phyloP scores from a whole-genome alignment of 495 filamentous ascomycete genomes.

The Pseudevernia furfuracea region DNA sequence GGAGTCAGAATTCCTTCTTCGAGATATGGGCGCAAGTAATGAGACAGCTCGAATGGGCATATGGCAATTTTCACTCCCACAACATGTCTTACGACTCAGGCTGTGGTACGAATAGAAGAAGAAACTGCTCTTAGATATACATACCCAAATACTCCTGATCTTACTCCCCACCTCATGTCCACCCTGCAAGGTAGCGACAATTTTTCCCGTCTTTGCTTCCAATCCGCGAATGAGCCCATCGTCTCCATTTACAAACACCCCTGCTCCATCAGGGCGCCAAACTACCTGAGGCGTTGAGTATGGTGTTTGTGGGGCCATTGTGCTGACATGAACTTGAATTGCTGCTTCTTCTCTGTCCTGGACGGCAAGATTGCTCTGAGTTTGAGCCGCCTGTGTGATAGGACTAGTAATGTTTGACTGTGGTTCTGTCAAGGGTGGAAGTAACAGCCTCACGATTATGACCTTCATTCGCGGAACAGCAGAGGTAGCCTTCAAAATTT shows the following conservation, averaged over 20 bases:
- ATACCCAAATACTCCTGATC: slow-evolving; percentile 50
- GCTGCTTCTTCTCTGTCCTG: slow-evolving; percentile 54
- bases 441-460: slow-evolving; percentile 51
- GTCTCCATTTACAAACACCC: slow-evolving; percentile 64
- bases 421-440: slow-evolving; percentile 10
- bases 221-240: slow-evolving; percentile 59
- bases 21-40: neutral
- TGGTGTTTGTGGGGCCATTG: slow-evolving; percentile 57
- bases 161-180: slow-evolving; percentile 56
- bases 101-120: neutral
- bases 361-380: slow-evolving; percentile 39
- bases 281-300: slow-evolving; percentile 59
- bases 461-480: slow-evolving; percentile 43
- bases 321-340: slow-evolving; percentile 51
- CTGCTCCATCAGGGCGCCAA: slow-evolving; percentile 58
- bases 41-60: neutral
- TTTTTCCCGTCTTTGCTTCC: slow-evolving; percentile 54
- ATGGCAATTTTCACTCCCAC: neutral
- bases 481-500: neutral
- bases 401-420: slow-evolving; percentile 9
- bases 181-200: slow-evolving; percentile 41
- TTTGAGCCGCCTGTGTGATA: slow-evolving; percentile 44
- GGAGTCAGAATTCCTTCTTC: neutral
- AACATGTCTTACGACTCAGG: neutral
- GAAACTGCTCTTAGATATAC: neutral